phyloP scores from a whole-genome alignment of 2,329 filamentous ascomycete species.

The Acrocalymma vagum region DNA sequence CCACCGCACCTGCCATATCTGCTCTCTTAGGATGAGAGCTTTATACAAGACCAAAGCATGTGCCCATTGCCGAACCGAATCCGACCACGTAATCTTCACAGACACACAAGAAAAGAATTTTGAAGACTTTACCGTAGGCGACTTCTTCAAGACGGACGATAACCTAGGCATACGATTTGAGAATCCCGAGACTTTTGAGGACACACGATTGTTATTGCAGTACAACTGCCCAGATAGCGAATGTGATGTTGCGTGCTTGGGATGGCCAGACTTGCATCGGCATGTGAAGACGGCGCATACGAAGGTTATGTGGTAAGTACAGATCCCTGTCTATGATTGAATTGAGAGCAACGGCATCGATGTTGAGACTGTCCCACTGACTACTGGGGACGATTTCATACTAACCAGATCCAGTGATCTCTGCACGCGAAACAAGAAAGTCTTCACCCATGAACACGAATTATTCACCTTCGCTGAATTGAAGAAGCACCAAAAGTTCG shows the following conservation, averaged over 20 bases:
- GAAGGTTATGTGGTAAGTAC: conserved; percentile 79
- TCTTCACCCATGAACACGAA: conserved; percentile 97
- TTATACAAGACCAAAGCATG: conserved; percentile 97
- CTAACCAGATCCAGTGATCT: conserved; percentile 67
- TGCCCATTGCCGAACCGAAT: conserved; percentile 88
- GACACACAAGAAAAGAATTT: conserved; percentile 83
- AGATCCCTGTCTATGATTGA: background rate
- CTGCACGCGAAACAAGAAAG: conserved; percentile 93
- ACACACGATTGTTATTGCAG: conserved; percentile 84
- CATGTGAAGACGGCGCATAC: conserved; percentile 85
- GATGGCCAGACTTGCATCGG: conserved; percentile 79
- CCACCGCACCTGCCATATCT: conserved; percentile 96
- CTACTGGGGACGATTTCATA: no score
- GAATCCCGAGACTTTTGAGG: conserved; percentile 86
- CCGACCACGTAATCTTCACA: conserved; percentile 88
- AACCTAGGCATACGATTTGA: conserved; percentile 93
- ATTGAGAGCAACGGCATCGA: background rate
- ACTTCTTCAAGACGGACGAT: conserved; percentile 81
- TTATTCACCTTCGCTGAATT: conserved; percentile 84
- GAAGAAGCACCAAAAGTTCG: conserved; percentile 85
- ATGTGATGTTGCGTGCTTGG: conserved; percentile 86
- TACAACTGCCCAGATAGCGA: conserved; percentile 92
- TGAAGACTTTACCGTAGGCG: conserved; percentile 77
- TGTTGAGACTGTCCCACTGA: no score
- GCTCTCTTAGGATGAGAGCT: conserved; percentile 86